Conservation (phyloP, 2,329 filamentous ascomycete genomes). For the Nothopassalora personata region DNA sequence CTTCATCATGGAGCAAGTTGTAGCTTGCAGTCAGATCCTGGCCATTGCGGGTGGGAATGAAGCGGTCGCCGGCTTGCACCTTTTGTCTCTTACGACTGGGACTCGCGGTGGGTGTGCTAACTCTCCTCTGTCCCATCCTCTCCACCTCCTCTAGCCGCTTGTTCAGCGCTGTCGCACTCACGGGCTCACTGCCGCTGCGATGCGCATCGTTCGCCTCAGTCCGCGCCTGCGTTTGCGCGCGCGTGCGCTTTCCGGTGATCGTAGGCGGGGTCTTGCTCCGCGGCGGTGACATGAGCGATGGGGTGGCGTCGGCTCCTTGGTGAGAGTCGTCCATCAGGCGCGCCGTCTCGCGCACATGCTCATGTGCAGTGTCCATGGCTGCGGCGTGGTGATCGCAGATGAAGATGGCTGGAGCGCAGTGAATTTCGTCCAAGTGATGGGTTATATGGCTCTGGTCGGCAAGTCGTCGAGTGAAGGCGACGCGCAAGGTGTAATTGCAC, state of each 20-base stretch:
- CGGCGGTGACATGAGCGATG: slow-evolving; percentile 50
- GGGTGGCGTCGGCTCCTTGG: slow-evolving; percentile 34
- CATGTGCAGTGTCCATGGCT: slow-evolving; percentile 13
- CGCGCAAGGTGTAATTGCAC: slow-evolving; percentile 6
- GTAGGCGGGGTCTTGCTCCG: slow-evolving; percentile 58
- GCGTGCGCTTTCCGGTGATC: slow-evolving; percentile 43
- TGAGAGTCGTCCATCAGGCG: not conserved
- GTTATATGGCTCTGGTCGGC: not conserved
- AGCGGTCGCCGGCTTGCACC: slow-evolving; percentile 61
- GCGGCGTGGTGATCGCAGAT: not conserved
- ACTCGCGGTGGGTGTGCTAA: slow-evolving; percentile 59
- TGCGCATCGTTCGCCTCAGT: slow-evolving; percentile 11
- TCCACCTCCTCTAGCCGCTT: slow-evolving; percentile 60
- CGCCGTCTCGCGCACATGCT: slow-evolving; percentile 2
- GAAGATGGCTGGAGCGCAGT: not conserved
- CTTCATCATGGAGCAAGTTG: slow-evolving; percentile 84
- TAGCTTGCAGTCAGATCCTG: slow-evolving; percentile 93
- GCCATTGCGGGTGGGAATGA: slow-evolving; percentile 89
- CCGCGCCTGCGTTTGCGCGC: slow-evolving; percentile 26
- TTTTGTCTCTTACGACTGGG: slow-evolving; percentile 65
- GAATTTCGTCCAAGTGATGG: not conserved
- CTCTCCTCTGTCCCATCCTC: slow-evolving; percentile 51
- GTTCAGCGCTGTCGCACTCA: slow-evolving; percentile 55
- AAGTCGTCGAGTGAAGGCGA: not conserved
- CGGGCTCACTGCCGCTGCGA: slow-evolving; percentile 46